Conservation (phyloP, 2,329 filamentous ascomycete genomes). For the Nothophaeocryptopus gaeumannii region DNA sequence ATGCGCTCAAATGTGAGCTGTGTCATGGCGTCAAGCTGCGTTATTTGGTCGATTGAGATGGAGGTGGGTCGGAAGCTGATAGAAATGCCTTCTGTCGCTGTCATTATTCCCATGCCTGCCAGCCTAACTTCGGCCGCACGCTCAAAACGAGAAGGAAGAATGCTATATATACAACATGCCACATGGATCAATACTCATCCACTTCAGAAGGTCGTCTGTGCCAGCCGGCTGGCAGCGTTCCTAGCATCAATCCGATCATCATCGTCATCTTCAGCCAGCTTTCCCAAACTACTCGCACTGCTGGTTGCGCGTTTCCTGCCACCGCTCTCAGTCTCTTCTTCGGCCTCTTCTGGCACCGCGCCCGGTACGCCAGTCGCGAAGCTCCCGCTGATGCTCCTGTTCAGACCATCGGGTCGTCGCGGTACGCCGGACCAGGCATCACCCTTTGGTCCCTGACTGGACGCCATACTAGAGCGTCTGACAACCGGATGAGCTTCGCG, state of each 20-base stretch:
- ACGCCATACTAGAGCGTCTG: slow-evolving; percentile 76
- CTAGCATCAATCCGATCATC: slow-evolving; percentile 92
- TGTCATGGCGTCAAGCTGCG: too few species aligned
- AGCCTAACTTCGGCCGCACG: too few species aligned
- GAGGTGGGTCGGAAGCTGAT: too few species aligned
- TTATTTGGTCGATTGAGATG: too few species aligned
- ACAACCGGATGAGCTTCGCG: slow-evolving; percentile 77
- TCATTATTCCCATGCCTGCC: too few species aligned
- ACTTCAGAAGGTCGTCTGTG: slow-evolving; percentile 80
- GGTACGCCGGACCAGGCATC: slow-evolving; percentile 97
- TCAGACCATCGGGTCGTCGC: slow-evolving; percentile 73
- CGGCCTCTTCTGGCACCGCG: slow-evolving; percentile 56
- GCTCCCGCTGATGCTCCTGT: slow-evolving; percentile 72
- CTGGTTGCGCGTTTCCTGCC: slow-evolving; percentile 51
- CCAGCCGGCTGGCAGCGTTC: slow-evolving; percentile 90
- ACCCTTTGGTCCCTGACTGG: slow-evolving; percentile 93
- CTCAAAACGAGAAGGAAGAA: too few species aligned
- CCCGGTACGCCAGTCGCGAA: slow-evolving; percentile 52
- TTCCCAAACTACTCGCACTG: slow-evolving; percentile 54
- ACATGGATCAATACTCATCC: too few species aligned
- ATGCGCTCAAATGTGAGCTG: too few species aligned
- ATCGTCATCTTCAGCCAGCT: slow-evolving; percentile 68
- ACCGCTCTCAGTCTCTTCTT: slow-evolving; percentile 45
- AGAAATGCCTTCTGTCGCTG: too few species aligned
- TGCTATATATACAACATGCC: too few species aligned